Evolutionary conservation across 805 yeast species (phyloP).

Genomic region (Kregervanrija pseudodelftensis): DNA sequence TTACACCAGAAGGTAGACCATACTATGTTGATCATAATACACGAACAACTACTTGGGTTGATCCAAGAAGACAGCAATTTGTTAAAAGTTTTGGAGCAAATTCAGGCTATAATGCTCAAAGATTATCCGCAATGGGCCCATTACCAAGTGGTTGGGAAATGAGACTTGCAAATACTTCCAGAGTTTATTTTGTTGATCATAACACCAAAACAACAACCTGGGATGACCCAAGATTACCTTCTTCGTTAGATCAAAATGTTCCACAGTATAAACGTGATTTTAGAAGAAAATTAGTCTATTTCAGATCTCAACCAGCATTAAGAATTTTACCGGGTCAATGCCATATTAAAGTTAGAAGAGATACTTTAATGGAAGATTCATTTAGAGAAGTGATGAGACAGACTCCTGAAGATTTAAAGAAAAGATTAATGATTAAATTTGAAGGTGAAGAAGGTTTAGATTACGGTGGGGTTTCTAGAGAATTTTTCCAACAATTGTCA

Average conservation of each 20-base stretch:
- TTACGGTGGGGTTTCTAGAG: constrained; percentile 99
- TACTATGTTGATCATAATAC: constrained; percentile 98
- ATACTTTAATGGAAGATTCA: constrained; percentile 93
- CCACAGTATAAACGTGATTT: constrained; percentile 99
- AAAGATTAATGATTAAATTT: constrained; percentile 94
- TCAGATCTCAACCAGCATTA: constrained; percentile 96
- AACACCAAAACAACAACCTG: constrained; percentile 98
- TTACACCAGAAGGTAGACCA: constrained; percentile 96
- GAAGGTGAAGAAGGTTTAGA: constrained; percentile 99
- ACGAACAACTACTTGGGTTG: constrained; percentile 99
- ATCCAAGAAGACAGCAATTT: constrained; percentile 97
- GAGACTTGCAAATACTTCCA: constrained; percentile 97
- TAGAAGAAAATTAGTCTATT: constrained; percentile 93
- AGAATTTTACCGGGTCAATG: constrained; percentile 98
- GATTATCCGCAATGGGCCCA: constrained; percentile 96
- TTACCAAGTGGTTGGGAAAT: constrained; percentile 99
- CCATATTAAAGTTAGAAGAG: constrained; percentile 95
- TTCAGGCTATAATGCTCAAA: constrained; percentile 94
- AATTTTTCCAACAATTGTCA: constrained; percentile 90
- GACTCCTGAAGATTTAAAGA: constrained; percentile 96
- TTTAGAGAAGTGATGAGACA: constrained; percentile 99
- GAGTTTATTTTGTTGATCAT: constrained; percentile 98
- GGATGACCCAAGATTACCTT: constrained; percentile 99
- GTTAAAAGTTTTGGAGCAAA: constrained; percentile 89
- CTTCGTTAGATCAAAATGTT: constrained; percentile 94